Evolutionary conservation across 2,329 filamentous ascomycete species (phyloP), one percentile per base, ranked within the genome.

Genomic region (Phialocephala sp.): DNA sequence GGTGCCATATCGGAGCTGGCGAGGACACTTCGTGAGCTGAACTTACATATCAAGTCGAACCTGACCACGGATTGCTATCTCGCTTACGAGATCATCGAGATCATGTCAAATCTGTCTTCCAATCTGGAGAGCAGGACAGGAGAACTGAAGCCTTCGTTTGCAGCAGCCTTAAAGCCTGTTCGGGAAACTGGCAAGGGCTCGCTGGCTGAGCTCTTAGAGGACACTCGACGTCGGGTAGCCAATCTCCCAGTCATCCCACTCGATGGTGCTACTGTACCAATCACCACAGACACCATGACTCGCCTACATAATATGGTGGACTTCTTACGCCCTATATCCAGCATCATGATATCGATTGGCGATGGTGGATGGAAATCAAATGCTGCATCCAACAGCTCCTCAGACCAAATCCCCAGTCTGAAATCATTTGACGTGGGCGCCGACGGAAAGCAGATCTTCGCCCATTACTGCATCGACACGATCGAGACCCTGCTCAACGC

Each of bases 71-170:
- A 99, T 77, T 98, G 94, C 78, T 98, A 92, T 77, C 85, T 99
- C 58, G 93, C 93, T 8, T 99, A 97, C 77, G 95, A 99, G 76
- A 92, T 98, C 37, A 92, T 96, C 37, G 94, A 97, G 73, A 92
- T 97, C 66, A 88, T 98, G 56, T 91, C 92, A 0, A 86, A 85
- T 14, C 84, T 97, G 57, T 93, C 93, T 2, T 89, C 89, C 63
- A 89, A 90, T 45, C 81, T 99, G 4, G 94, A 97, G 69, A 85
- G 87, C 4, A 89, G 90, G 67, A 97, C 93, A 0, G 93, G 93
- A 1, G 93, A 97, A 74, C 84, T 97, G 65, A 97, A 97, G 76
- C 83, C 87, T 36, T 86, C 92, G 6, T 87, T 99, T 60, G 89
- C 92, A 5, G 92, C 96, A 62, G 92, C 93, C 9, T 81, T 98